Conservation (phyloP, 352 stramenopile species). For the Globisporangium takayamanum region DNA sequence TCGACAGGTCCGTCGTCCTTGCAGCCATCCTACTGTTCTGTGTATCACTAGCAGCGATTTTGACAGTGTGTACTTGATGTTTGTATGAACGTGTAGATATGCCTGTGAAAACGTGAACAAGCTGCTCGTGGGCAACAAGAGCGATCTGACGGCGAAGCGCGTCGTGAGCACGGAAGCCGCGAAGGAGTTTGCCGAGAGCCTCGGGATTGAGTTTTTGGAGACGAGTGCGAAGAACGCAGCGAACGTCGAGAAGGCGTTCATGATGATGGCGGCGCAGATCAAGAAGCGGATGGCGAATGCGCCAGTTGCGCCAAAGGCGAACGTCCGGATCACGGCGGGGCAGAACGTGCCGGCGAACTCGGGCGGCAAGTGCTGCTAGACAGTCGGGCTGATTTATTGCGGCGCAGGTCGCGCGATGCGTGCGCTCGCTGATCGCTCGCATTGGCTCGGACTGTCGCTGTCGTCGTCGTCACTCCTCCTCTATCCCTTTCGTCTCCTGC, state of each 20-base stretch:
- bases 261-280: conserved; percentile 91
- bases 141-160: conserved; percentile 91
- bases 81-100: conserved; percentile 61
- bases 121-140: conserved; percentile 98
- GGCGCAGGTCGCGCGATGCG: conserved; percentile 7
- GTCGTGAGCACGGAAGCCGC: conserved; percentile 92
- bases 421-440: neutral
- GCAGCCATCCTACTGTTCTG: too few relatives aligned
- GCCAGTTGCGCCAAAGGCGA: conserved; percentile 58
- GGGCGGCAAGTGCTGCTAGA: conserved; percentile 83
- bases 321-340: conserved; percentile 55
- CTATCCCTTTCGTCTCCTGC: conserved; percentile 5
- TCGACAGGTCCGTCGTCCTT: conserved; percentile 45
- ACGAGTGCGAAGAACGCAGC: conserved; percentile 86
- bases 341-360: conserved; percentile 59
- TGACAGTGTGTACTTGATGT: neutral
- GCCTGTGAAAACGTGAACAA: conserved; percentile 96
- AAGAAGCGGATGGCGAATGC: conserved; percentile 89
- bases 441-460: neutral
- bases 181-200: conserved; percentile 86
- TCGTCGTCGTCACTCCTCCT: conserved; percentile 5
- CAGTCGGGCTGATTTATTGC: conserved; percentile 33
- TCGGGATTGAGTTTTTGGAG: conserved; percentile 87
- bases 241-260: conserved; percentile 90
- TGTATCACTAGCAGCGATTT: too few relatives aligned